These are phyloP conservation scores for Byssoonygena ceratinophila DNA, from an alignment of 2,329 filamentous ascomycete genomes.

Conservation along the genomic window DNA sequence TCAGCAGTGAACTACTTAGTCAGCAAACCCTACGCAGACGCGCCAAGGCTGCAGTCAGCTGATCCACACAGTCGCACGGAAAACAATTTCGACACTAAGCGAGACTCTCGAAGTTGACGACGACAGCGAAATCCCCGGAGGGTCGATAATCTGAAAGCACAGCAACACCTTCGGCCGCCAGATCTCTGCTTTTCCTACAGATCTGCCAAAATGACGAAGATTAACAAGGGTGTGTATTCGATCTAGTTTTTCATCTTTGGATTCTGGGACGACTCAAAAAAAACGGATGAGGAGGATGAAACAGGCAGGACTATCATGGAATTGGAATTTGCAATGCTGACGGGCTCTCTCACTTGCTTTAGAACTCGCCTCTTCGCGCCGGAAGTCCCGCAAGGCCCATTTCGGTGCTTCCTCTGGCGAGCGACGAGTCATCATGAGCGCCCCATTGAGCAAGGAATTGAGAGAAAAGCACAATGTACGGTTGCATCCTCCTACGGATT, in stretches of 20 bases:
- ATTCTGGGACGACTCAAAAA: too few relatives aligned
- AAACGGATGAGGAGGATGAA: conserved; percentile 2
- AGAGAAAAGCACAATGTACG: conserved; percentile 97
- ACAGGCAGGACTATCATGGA: conserved; percentile 7
- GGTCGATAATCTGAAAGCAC: conserved; percentile 10
- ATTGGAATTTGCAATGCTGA: conserved; percentile 4
- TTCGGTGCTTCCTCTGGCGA: conserved; percentile 90
- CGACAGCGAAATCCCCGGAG: conserved; percentile 11
- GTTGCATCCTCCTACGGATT: neutral
- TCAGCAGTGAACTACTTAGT: neutral
- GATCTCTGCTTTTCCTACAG: conserved; percentile 14
- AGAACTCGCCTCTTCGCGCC: conserved; percentile 61
- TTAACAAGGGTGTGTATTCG: conserved; percentile 24
- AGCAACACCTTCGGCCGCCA: conserved; percentile 13
- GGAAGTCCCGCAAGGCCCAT: conserved; percentile 99
- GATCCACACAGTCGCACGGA: conserved; percentile 16
- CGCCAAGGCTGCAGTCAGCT: conserved; percentile 14
- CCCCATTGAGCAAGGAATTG: conserved; percentile 90
- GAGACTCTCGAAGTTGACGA: conserved; percentile 12
- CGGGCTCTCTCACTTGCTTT: neutral
- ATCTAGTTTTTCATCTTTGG: neutral
- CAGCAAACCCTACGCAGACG: conserved; percentile 13
- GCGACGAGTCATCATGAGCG: conserved; percentile 94
- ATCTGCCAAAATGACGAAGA: conserved; percentile 27
- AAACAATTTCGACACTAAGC: conserved; percentile 13